Percentiles rank a stretch among this genome's conserved stretches.
phyloP scores from a whole-genome alignment of 805 yeast genomes.

The Henningerozyma blattae region DNA sequence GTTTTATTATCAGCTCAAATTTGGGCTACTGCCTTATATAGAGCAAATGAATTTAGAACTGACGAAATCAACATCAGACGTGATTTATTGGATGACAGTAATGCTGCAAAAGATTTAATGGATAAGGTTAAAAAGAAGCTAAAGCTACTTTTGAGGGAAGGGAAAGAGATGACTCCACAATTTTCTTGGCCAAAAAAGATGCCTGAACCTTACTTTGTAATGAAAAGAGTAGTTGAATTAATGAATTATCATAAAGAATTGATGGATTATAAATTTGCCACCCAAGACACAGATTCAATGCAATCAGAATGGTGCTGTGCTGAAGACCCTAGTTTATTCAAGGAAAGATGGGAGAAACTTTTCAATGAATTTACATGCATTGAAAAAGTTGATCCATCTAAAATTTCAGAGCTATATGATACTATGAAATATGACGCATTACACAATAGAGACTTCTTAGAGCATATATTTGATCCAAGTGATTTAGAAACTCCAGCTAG shows the following conservation, averaged over 20 bases:
- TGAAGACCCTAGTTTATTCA: conserved; percentile 82
- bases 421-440: conserved; percentile 98
- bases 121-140: conserved; percentile 94
- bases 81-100: conserved; percentile 87
- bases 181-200: conserved; percentile 98
- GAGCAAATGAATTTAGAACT: conserved; percentile 63
- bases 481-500: conserved; percentile 27
- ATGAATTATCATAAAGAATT: conserved; percentile 85
- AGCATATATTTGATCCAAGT: conserved; percentile 64
- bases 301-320: conserved; percentile 92
- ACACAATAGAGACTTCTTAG: conserved; percentile 83
- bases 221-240: conserved; percentile 85
- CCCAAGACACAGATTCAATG: conserved; percentile 52
- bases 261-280: conserved; percentile 67
- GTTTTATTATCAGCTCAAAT: conserved; percentile 87
- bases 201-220: conserved; percentile 94
- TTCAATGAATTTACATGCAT: conserved; percentile 85
- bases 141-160: conserved; percentile 87
- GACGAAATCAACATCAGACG: conserved; percentile 74
- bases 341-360: conserved; percentile 94
- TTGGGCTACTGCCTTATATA: conserved; percentile 64
- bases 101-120: conserved; percentile 97
- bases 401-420: conserved; percentile 91
- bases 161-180: conserved; percentile 93
- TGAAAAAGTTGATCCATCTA: conserved; percentile 95